Evolutionary conservation across 176 grass and related monocot species (phyloP).

Genomic region (Pontederia paniculata): DNA sequence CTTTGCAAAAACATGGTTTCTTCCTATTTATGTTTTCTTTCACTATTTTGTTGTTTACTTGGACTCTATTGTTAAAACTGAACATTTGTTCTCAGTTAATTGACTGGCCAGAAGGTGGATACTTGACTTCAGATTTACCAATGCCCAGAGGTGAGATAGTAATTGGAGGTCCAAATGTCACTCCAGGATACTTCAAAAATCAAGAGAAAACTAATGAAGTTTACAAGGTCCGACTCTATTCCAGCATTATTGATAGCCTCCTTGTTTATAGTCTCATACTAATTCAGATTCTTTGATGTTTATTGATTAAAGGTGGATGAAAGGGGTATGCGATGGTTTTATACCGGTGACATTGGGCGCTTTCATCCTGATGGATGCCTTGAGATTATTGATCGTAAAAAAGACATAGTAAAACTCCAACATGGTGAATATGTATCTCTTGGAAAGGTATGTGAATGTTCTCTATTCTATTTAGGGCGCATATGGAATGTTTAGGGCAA

Average conservation of each 20-base stretch:
- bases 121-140: constrained; percentile 59
- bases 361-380: constrained; percentile 83
- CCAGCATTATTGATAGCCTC: not conserved
- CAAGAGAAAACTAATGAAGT: constrained; percentile 72
- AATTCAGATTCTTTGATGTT: not conserved
- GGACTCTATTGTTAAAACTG: not conserved
- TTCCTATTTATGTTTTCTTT: not conserved
- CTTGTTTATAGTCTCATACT: not conserved
- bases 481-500: not conserved
- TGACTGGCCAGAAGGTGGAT: constrained; percentile 76
- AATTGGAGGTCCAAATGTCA: constrained; percentile 60
- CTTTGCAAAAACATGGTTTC: no score
- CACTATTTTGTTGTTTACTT: not conserved
- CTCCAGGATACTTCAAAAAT: constrained; percentile 76
- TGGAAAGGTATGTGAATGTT: constrained; percentile 52
- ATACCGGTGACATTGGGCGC: constrained; percentile 81
- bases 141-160: constrained; percentile 79
- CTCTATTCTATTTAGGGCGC: not conserved
- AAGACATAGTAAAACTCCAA: constrained; percentile 94
- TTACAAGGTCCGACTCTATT: constrained; percentile 40
- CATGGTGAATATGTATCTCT: constrained; percentile 90
- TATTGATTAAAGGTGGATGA: constrained; percentile 48
- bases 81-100: constrained; percentile 32
- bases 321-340: constrained; percentile 62
- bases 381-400: constrained; percentile 84